phyloP scores from a whole-genome alignment of 1,284 basidiomycete species.

The Ceraceosorus bombacis region DNA sequence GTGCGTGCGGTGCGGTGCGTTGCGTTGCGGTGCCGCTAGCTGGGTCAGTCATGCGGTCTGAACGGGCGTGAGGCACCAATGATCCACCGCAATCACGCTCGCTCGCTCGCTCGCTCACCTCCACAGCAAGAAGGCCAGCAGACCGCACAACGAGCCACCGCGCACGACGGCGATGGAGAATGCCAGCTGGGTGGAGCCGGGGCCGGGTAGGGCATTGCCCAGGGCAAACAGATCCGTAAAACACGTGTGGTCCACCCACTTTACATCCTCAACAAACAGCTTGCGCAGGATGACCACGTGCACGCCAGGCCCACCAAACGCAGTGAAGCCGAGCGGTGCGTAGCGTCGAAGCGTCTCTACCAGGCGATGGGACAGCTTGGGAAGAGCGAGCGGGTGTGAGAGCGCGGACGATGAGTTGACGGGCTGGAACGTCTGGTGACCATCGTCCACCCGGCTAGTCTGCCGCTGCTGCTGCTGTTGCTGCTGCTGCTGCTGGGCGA shows the following conservation, averaged over 20 bases:
- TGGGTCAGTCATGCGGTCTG: background rate
- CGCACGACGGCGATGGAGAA: conserved; percentile 49
- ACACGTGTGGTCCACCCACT: conserved; percentile 33
- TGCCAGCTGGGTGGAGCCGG: conserved; percentile 51
- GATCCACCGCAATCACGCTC: background rate
- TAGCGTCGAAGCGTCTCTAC: conserved; percentile 25
- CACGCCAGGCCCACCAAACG: conserved; percentile 24
- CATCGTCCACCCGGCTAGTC: no score
- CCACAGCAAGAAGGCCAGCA: conserved; percentile 50
- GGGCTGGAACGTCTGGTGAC: no score
- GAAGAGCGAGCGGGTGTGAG: no score
- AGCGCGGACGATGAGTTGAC: no score
- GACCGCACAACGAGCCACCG: conserved; percentile 47
- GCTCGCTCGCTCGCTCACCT: conserved; percentile 47
- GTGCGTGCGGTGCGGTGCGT: no score
- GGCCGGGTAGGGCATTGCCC: conserved; percentile 52
- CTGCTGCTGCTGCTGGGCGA: no score
- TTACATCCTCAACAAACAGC: conserved; percentile 31
- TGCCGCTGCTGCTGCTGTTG: no score
- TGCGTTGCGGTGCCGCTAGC: background rate
- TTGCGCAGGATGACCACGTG: conserved; percentile 28
- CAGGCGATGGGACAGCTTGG: conserved; percentile 9
- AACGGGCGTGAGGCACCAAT: background rate
- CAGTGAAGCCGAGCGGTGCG: conserved; percentile 34
- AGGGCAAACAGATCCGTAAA: conserved; percentile 51